Conservation (phyloP, 2,329 filamentous ascomycete genomes). For the Aspergillus melleus region DNA sequence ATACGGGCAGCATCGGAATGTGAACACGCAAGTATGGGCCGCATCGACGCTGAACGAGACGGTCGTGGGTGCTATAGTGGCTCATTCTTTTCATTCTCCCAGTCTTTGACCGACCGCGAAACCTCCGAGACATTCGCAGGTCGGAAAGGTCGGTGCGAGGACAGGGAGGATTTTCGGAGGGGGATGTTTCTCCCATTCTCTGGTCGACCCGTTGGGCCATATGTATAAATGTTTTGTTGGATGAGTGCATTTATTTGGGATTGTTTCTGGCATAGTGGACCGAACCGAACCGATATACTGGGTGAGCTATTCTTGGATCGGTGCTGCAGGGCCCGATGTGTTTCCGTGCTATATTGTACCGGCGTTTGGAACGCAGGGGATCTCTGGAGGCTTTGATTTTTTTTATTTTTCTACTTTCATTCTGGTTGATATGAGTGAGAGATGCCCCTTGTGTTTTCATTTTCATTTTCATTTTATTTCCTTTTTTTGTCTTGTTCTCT, state of each 20-base stretch:
- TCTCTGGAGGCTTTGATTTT: slow-evolving; percentile 4
- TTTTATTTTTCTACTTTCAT: neutral
- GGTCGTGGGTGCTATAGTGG: neutral
- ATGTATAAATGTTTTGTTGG: neutral
- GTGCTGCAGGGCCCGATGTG: slow-evolving; percentile 1
- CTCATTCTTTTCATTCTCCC: neutral
- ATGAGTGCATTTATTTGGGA: neutral
- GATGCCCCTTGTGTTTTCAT: neutral
- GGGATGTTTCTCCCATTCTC: neutral
- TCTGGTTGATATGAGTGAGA: neutral
- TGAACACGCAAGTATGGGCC: neutral
- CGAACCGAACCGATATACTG: neutral
- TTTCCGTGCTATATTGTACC: slow-evolving; percentile 5
- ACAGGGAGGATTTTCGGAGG: neutral
- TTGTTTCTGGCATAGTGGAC: neutral
- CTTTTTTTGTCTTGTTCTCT: neutral
- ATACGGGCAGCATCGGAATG: neutral
- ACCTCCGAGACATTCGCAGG: slow-evolving; percentile 1
- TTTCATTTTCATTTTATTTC: neutral
- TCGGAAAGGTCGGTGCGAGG: neutral
- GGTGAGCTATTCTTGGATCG: slow-evolving; percentile 7
- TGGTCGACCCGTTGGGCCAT: neutral
- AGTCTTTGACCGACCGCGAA: neutral
- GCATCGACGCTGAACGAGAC: neutral
- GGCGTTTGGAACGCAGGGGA: slow-evolving; percentile 6